Evolutionary conservation across 176 grass and related monocot genomes (phyloP), one percentile per base, ranked within the genome.

Genomic region (Phoenix roebelenii): DNA sequence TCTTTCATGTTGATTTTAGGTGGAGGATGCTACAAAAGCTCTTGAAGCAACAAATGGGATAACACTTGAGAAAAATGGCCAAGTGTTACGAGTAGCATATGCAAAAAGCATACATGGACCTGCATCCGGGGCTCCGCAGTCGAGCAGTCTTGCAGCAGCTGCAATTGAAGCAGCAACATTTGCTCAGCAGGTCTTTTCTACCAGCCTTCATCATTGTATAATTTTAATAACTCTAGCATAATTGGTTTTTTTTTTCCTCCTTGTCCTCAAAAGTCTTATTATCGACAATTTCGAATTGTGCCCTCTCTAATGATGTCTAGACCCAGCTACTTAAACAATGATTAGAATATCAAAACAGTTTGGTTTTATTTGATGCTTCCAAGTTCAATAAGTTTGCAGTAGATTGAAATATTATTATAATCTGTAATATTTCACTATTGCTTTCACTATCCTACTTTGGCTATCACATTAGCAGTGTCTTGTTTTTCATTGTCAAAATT

Each of bases 121-220:
- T 54, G 70, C 52, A 55, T 83, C 83, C 5, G 79, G 79, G 59
- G 73, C 78, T 75, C 71, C 76, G 15, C 87, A 85, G 66, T 98
- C 94, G 39, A 98, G 80, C 44, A 89, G 71, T 51, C 88, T 98
- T 71, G 94, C 94, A 5, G 85, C 79, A 83, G 94, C 88, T 83
- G 94, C 94, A 44, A 93, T 98, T 71, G 94, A 98, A 79, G 94
- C 94, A 59, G 94, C 94, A 56, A 85, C 94, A 73, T 98, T 98
- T 92, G 82, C 94, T 64, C 94, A 98, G 74, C 94, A 98, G 84
- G 94, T 89, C 30, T 18, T 58, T 77, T 56, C 0, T 68, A 49
- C 54, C 50, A 54, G 52, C 61, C 67, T 29, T 29, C 4, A 29
- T 29, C 28, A 29, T 5, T 5, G 28, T 29, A 29, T 29, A 29